Percentiles rank a stretch among this genome's conserved stretches.
Evolutionary conservation across 352 stramenopile species (phyloP).

Genomic region (Phytophthora hybrid): DNA sequence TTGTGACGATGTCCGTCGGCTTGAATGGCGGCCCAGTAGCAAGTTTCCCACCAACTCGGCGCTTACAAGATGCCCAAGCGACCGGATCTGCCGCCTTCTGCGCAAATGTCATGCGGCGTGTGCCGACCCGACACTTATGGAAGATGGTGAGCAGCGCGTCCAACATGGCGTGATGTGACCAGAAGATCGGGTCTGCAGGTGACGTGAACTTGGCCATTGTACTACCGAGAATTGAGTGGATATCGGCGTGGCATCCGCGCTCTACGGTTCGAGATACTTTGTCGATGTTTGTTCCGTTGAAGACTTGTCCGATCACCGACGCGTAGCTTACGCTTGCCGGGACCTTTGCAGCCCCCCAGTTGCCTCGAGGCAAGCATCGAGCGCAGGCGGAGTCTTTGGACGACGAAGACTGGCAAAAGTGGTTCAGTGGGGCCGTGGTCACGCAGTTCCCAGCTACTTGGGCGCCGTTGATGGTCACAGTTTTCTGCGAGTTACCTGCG

Average conservation of each 20-base stretch:
- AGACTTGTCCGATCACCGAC: constrained; percentile 54
- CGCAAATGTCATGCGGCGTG: constrained; percentile 45
- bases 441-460: constrained; percentile 47
- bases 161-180: constrained; percentile 69
- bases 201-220: constrained; percentile 58
- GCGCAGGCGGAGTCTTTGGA: constrained; percentile 26
- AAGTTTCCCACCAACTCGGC: constrained; percentile 27
- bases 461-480: constrained; percentile 53
- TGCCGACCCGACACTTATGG: constrained; percentile 68
- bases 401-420: constrained; percentile 57
- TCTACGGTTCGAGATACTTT: constrained; percentile 57
- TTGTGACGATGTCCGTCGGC: constrained; percentile 46
- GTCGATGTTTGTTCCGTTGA: constrained; percentile 52
- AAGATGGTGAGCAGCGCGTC: constrained; percentile 72
- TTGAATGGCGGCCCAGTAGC: constrained; percentile 45
- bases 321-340: constrained; percentile 48
- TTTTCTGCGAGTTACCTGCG: constrained; percentile 9
- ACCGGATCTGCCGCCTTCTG: constrained; percentile 56
- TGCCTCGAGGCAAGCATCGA: constrained; percentile 53
- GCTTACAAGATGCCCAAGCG: constrained; percentile 51
- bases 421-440: constrained; percentile 43
- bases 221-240: constrained; percentile 53
- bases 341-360: constrained; percentile 44
- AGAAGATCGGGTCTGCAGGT: constrained; percentile 71
- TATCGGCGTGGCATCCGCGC: constrained; percentile 53